phyloP scores from a whole-genome alignment of 139 green algal genomes.

The Pycnococcus provasolii region DNA sequence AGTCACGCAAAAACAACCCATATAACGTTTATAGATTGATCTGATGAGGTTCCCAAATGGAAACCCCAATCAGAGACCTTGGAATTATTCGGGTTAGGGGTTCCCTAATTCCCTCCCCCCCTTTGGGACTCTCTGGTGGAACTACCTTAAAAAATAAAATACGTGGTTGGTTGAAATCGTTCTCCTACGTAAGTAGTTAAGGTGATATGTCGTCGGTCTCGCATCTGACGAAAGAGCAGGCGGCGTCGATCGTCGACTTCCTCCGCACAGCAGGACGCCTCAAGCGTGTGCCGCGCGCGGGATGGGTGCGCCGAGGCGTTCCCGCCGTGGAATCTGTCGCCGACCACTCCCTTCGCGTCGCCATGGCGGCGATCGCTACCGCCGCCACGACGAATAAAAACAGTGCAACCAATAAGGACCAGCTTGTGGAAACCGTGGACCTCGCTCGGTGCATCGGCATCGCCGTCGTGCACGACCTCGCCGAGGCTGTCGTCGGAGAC shows the following conservation, averaged over 20 bases:
- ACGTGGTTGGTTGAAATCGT: too few relatives aligned
- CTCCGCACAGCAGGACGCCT: background rate
- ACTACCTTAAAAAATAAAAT: too few relatives aligned
- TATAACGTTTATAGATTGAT: too few relatives aligned
- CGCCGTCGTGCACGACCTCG: slow-evolving; percentile 29
- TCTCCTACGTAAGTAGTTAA: too few relatives aligned
- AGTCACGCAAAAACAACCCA: too few relatives aligned
- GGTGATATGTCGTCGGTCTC: too few relatives aligned
- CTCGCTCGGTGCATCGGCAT: slow-evolving; percentile 22
- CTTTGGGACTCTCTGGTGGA: too few relatives aligned
- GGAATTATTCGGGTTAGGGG: too few relatives aligned
- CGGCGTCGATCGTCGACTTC: background rate
- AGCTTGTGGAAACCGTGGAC: background rate
- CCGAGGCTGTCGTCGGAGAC: slow-evolving; percentile 28
- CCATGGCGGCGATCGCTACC: slow-evolving; percentile 24
- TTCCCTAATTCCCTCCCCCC: too few relatives aligned
- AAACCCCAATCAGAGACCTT: too few relatives aligned
- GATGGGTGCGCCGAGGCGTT: slow-evolving; percentile 21
- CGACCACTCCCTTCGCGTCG: slow-evolving; percentile 29
- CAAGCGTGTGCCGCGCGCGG: background rate
- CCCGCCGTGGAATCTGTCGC: slow-evolving; percentile 22
- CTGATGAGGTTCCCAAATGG: too few relatives aligned
- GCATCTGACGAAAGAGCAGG: too few relatives aligned
- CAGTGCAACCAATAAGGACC: background rate
- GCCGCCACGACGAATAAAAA: background rate